A percentile compares a stretch with the other conserved stretches of the same genome.
phyloP scores from a whole-genome alignment of 2,329 filamentous ascomycete species.

The Paraphoma sp. region DNA sequence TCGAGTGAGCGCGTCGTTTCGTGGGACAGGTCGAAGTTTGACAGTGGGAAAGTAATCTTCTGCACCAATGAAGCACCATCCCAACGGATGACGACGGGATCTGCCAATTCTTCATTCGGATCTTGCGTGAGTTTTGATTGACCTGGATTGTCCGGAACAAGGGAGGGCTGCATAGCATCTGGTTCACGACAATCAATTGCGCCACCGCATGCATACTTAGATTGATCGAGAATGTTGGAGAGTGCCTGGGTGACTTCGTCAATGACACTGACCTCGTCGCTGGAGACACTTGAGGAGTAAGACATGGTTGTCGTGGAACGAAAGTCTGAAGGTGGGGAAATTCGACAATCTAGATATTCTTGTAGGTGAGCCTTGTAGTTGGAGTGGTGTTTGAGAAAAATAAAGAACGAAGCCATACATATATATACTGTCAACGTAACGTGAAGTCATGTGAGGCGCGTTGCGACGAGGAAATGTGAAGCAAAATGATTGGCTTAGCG shows the following conservation, averaged over 20 bases:
- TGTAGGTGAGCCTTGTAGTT: too few species aligned
- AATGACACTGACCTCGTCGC: not conserved
- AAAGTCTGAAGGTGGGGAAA: too few species aligned
- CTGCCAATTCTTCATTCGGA: not conserved
- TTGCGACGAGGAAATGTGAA: not conserved
- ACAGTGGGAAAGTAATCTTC: slow-evolving; percentile 6
- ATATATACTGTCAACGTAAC: not conserved
- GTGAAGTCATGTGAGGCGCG: not conserved
- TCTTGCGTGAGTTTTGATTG: not conserved
- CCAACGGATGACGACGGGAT: slow-evolving; percentile 13
- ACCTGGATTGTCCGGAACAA: not conserved
- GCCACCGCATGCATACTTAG: slow-evolving; percentile 9
- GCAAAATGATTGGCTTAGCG: too few species aligned
- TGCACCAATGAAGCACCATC: slow-evolving; percentile 3
- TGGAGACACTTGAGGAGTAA: not conserved
- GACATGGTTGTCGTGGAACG: too few species aligned
- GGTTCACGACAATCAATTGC: not conserved
- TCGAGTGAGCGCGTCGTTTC: not conserved
- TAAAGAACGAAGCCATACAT: not conserved
- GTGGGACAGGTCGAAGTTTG: not conserved
- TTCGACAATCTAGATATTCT: too few species aligned
- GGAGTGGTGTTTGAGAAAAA: not conserved
- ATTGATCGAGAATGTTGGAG: not conserved
- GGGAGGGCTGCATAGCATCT: not conserved
- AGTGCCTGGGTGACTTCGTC: not conserved